Base-by-base conservation (phyloP, 2,329 filamentous ascomycete species). In the Thelonectria rubi region DNA sequence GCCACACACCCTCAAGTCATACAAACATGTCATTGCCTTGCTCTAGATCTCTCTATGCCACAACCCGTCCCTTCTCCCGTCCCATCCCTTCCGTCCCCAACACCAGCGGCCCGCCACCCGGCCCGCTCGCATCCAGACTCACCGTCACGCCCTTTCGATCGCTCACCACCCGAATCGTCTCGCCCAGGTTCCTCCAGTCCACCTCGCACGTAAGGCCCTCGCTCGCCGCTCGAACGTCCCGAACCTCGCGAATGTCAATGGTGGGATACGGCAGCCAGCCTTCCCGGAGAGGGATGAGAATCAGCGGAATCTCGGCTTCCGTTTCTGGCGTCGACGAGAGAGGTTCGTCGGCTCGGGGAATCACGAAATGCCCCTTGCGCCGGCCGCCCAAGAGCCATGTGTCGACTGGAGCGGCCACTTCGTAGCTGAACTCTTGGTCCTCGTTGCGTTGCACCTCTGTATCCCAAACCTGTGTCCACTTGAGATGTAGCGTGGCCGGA, bases 371-470 rank as follows among this genome's bases (percentile, higher is more conserved):
- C 0, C 90, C 91, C 65, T 92, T 91, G 50, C 91, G 85, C 45
- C 90, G 87, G 0, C 94, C 94, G 20, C 93, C 94, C 3, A 98
- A 80, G 1, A 97, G 85, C 94, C 94, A 98, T 0, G 86, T 84
- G 40, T 94, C 93, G 2, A 85, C 79, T 15, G 88, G 86, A 1
- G 90, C 89, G 14, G 88, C 87, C 20, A 98, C 82, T 68, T 97
- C 94, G 76, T 95, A 96, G 66, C 89, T 88, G 72, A 97, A 97
- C 64, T 93, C 88, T 1, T 93, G 80, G 20, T 87, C 82, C 1
- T 81, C 80, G 15, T 73, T 65, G 10, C 73, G 63, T 2, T 75
- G 60, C 14, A 77, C 74, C 0, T 77, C 74, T 0, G 83, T 86
- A 65, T 89, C 84, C 88, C 88, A 90, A 2, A 80, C 75, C 26